Evolutionary conservation across 371 early-diverging fungal genomes (phyloP).

Genomic region (Thermomucor indicae-seudaticae): DNA sequence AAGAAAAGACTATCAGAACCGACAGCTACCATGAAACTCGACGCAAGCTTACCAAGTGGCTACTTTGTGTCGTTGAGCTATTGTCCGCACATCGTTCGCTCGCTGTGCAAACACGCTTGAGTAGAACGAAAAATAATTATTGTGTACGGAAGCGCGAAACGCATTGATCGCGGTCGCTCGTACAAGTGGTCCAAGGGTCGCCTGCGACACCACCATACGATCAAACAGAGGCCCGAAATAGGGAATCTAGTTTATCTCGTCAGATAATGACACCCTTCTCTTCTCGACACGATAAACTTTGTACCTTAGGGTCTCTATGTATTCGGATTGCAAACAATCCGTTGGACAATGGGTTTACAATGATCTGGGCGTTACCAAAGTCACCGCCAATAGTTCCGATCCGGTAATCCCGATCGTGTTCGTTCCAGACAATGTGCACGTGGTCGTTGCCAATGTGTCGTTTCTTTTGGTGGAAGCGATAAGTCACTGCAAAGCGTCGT

Average conservation of each 20-base stretch:
- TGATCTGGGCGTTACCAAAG: constrained; percentile 94
- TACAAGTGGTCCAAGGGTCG: constrained; percentile 76
- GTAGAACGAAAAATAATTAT: constrained; percentile 40
- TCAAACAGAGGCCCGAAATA: constrained; percentile 85
- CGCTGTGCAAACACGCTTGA: constrained; percentile 51
- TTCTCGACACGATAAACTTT: too few relatives aligned
- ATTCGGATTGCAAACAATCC: constrained; percentile 72
- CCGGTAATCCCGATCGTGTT: constrained; percentile 79
- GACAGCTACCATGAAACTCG: neutral
- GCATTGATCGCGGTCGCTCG: constrained; percentile 83
- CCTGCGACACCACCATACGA: constrained; percentile 76
- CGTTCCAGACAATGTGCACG: constrained; percentile 97
- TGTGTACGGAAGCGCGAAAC: constrained; percentile 51
- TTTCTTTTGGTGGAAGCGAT: constrained; percentile 54
- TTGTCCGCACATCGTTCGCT: constrained; percentile 54
- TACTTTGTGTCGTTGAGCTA: constrained; percentile 56
- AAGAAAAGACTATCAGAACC: constrained; percentile 3
- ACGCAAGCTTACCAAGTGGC: constrained; percentile 37
- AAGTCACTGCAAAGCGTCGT: neutral
- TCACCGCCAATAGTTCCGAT: constrained; percentile 92
- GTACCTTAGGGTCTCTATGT: constrained; percentile 71
- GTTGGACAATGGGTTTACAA: constrained; percentile 75
- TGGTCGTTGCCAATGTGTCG: constrained; percentile 98
- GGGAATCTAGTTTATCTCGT: constrained; percentile 38
- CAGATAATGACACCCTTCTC: neutral